Conservation (phyloP, 2,329 filamentous ascomycete species). For the Aspergillus pseudoviridinutans region DNA sequence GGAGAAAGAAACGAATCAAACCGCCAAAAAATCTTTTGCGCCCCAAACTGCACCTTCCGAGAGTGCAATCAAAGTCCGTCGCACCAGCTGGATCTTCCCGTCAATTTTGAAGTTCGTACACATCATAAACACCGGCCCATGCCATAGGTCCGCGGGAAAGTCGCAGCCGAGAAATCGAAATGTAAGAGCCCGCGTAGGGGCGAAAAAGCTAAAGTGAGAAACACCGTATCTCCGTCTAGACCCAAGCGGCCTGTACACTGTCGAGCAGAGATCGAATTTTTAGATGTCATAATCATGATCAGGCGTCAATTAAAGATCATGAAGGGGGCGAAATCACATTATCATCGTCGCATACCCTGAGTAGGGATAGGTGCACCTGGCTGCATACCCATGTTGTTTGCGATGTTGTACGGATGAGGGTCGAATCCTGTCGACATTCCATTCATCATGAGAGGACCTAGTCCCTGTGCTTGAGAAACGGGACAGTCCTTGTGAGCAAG, state of each 20-base stretch:
- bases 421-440: slow-evolving; percentile 38
- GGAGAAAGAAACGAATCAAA: slow-evolving; percentile 21
- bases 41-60: slow-evolving; percentile 28
- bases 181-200: slow-evolving; percentile 7
- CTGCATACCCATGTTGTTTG: slow-evolving; percentile 41
- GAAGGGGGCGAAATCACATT: slow-evolving; percentile 1
- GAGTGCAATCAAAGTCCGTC: slow-evolving; percentile 24
- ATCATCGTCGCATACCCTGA: slow-evolving; percentile 35
- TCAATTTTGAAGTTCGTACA: slow-evolving; percentile 35
- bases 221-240: not conserved
- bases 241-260: not conserved
- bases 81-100: slow-evolving; percentile 27
- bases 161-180: slow-evolving; percentile 21
- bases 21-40: slow-evolving; percentile 26
- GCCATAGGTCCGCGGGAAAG: slow-evolving; percentile 24
- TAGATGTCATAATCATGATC: slow-evolving; percentile 4
- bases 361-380: slow-evolving; percentile 31
- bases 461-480: slow-evolving; percentile 79
- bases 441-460: slow-evolving; percentile 46
- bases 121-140: slow-evolving; percentile 40
- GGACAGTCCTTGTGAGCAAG: slow-evolving; percentile 96
- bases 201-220: slow-evolving; percentile 13
- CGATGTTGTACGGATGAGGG: slow-evolving; percentile 41
- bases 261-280: not conserved
- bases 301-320: slow-evolving; percentile 8